Evolutionary conservation across 2,329 filamentous ascomycete genomes (phyloP), one percentile per base, ranked within the genome.

Genomic region (Teratosphaeria zuluensis): DNA sequence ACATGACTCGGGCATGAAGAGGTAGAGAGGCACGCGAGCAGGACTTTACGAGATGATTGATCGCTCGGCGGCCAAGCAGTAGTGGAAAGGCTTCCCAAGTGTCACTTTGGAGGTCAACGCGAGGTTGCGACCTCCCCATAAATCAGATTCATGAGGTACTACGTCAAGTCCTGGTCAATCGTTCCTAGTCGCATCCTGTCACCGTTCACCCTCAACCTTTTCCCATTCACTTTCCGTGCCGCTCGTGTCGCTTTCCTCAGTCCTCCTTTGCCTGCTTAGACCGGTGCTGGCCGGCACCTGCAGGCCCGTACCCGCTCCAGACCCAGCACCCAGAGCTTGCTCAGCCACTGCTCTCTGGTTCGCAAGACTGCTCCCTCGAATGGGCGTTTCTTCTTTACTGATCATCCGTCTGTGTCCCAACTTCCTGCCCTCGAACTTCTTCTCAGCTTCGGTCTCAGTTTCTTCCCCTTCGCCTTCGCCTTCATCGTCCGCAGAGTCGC

Each of bases 161-260:
- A 48, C 42, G 9, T 48, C 3, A 21, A 21, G n/a, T 14, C 11
- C 9, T 14, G 19, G 2, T 19, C 42, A 48, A 19, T 8, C 1
- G 19, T 21, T 14, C 42, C 3, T 19, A 3, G 19, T n/a, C 42
- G 42, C n/a, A 21, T 21, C 42, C 42, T 84, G 64, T 83, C 81
- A 66, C 79, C 65, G 80, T 60, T 75, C 77, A 73, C 88, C 88
- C 24, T 89, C 90, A 3, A 97, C 88, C 79, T 94, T 95, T 78
- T 96, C 92, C 92, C 92, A 97, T 76, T 97, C 92, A 69, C 92
- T 92, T 76, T 97, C 92, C 4, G 92, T 96, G 74, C 71, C 68
- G 56, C 68, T 70, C 53, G 58, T 33, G 31, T 66, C 63, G 14
- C 56, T 59, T n/a, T 63, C 63, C 14, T 66, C 65, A 32, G 46